Evolutionary conservation across 805 yeast genomes (phyloP), one percentile per base, ranked within the genome.

Genomic region (Pichia kluyveri): DNA sequence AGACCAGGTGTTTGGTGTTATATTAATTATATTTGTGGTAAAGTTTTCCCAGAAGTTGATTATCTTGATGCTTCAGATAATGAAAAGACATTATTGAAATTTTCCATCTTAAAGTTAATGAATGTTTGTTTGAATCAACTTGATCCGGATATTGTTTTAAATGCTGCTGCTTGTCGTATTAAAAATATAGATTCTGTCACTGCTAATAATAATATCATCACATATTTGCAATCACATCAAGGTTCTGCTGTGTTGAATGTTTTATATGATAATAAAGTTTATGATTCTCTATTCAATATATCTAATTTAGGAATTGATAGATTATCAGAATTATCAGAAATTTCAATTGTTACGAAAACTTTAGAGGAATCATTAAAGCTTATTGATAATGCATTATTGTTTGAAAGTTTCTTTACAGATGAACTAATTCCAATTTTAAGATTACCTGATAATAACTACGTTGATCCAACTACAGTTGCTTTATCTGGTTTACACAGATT

Each of bases 1-100:
- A 75, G 69, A 32, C 72, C 71, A 32, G 96, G 96, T 2, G 64
- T 88, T 7, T 79, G 89, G 78, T 88, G 93, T 3, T 91, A 90
- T 56, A 61, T 86, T 46, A 91, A 87, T 46, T 88, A 78, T 56
- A 60, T 89, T 14, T 58, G 85, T n/a, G 66, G 73, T 12, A 85
- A 83, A 40, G 77, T 89, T 0, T 78, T 89, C 54, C 75, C 73
- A 8, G 75, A 77, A 27, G 68, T 86, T 3, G 58, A 66, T 2
- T 63, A 70, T 9, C 61, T 77, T 5, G 60, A 60, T 30, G 59
- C 71, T 3, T 26, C 42, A 26, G 66, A 49, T 3, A 57, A 50
- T 0, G 74, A 73, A 15, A 69, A 65, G 44, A 50, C 63, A 10
- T 60, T 70, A 1, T 55, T 90, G 11, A 90, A 86, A 56, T 52